Evolutionary conservation across 768 basidiomycete species (phyloP), one percentile per base, ranked within the genome.

Genomic region (Termitomyces sp.): DNA sequence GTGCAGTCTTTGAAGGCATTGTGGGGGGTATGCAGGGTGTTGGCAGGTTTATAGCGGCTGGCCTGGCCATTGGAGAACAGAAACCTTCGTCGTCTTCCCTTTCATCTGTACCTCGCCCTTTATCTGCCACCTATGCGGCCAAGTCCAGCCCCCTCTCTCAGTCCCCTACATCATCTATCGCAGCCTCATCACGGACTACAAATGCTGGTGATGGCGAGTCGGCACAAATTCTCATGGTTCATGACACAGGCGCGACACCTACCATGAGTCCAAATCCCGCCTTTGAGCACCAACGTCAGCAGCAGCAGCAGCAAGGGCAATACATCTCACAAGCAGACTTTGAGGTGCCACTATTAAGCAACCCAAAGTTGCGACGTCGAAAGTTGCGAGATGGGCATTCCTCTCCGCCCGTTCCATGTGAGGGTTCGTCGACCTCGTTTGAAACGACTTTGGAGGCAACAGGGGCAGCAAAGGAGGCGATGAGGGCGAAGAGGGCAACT

Each of bases 1-100:
- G 74, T 14, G 71, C 75, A 1, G 69, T 82, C 24, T 65, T 88
- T 0, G 85, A 84, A 62, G 84, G 84, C 6, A 77, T 90, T 63
- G 82, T 80, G 62, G 87, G 84, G 62, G 81, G 87, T 14, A 83
- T 88, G 4, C 81, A 84, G 58, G 83, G 77, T 32, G 73, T 84
- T 40, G 72, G 80, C 57, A 75, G 86, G 36, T 72, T 88, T 48
- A 70, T 90, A 32, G 77, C 81, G 5, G 79, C 81, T 0, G 82
- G 75, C 5, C 63, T 77, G 4, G 57, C 63, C 26, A 61, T 65
- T 24, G 57, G 61, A 54, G 66, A 64, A 69, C 26, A 69, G 73
- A 47, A 67, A 3, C 60, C 67, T 2, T 47, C 58, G 1, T 54
- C 61, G 16, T 45, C 60, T 16, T 20, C 44, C 12, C 32, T n/a